Conservation (phyloP, 2,329 filamentous ascomycete species). For the Aaosphaeria pasadenensis region DNA sequence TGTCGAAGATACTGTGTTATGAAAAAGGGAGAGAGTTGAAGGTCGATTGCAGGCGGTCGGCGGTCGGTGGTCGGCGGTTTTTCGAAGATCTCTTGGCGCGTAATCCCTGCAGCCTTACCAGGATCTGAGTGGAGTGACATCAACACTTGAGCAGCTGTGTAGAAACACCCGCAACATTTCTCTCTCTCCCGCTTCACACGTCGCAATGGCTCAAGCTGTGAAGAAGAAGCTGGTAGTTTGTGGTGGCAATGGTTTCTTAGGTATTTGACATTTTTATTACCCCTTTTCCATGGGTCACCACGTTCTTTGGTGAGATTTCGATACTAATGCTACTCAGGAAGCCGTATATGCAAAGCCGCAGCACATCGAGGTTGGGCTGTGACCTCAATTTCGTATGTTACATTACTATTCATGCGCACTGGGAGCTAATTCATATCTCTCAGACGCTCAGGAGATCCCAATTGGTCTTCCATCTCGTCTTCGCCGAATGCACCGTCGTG, state of each 20-base stretch:
- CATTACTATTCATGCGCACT: conserved; percentile 1
- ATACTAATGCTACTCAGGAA: conserved; percentile 44
- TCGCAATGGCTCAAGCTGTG: conserved; percentile 51
- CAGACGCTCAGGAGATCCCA: conserved; percentile 86
- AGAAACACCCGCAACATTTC: background rate
- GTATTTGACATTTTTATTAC: conserved; percentile 36
- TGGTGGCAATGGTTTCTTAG: conserved; percentile 90
- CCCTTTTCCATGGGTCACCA: no score
- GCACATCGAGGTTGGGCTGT: conserved; percentile 86
- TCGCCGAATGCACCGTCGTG: conserved; percentile 70
- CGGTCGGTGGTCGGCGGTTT: background rate
- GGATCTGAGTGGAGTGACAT: conserved; percentile 26
- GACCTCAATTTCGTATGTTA: conserved; percentile 76
- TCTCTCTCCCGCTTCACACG: conserved; percentile 7
- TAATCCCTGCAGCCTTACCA: conserved; percentile 15
- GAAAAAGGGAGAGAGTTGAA: background rate
- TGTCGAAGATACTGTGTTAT: background rate
- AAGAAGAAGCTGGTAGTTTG: conserved; percentile 84
- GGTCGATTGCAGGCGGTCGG: background rate
- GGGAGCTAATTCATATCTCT: conserved; percentile 2
- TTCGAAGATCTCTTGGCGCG: conserved; percentile 1
- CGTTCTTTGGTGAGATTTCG: no score
- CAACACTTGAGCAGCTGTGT: conserved; percentile 22
- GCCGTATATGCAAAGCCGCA: conserved; percentile 86
- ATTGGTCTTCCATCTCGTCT: conserved; percentile 77